A percentile compares a stretch with the other conserved stretches of the same genome.
Evolutionary conservation across 2,329 filamentous ascomycete species (phyloP).

Genomic region (Oidium heveae): DNA sequence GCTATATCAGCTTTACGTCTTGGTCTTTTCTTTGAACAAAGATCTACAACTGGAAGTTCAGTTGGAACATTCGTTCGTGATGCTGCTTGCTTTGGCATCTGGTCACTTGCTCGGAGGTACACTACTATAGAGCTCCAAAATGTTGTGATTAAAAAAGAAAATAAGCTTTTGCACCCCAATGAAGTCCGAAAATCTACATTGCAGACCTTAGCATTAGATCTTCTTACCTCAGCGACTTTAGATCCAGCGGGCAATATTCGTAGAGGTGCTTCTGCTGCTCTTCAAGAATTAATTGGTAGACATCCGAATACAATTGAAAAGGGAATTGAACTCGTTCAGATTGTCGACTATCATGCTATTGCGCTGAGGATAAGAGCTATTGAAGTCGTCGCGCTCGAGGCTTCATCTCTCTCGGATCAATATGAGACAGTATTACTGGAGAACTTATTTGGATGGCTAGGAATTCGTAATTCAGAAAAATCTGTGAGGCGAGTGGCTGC

Average conservation of each 20-base stretch:
- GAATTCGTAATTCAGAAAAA: conserved; percentile 56
- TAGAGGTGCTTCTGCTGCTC: conserved; percentile 69
- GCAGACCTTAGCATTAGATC: conserved; percentile 55
- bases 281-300: conserved; percentile 81
- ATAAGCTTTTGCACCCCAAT: conserved; percentile 1
- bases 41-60: conserved; percentile 60
- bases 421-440: conserved; percentile 48
- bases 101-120: conserved; percentile 75
- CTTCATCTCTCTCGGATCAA: conserved; percentile 33
- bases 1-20: conserved; percentile 56
- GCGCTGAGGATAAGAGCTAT: conserved; percentile 68
- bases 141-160: conserved; percentile 21
- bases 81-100: conserved; percentile 87
- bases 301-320: conserved; percentile 65
- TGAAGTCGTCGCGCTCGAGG: conserved; percentile 44
- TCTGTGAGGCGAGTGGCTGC: conserved; percentile 49
- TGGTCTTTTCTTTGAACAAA: conserved; percentile 70
- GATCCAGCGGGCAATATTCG: conserved; percentile 87
- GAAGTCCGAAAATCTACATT: conserved; percentile 26
- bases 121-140: conserved; percentile 49
- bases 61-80: conserved; percentile 80
- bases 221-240: conserved; percentile 59
- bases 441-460: conserved; percentile 61
- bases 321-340: conserved; percentile 69
- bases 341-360: conserved; percentile 80